Evolutionary conservation across 805 yeast genomes (phyloP).

Genomic region (Candida methanosorbosa): DNA sequence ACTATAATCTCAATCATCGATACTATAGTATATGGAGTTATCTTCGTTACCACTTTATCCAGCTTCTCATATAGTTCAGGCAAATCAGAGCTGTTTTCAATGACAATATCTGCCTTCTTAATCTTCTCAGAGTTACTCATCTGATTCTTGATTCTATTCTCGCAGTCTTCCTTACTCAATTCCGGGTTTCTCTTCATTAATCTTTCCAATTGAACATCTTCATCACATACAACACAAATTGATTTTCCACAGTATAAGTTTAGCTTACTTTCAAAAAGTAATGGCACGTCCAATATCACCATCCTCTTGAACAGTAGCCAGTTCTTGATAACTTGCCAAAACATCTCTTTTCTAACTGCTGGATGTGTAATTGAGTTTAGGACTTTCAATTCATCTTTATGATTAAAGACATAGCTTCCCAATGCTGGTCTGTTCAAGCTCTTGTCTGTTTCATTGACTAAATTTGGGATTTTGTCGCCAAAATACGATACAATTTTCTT

Average conservation of each 20-base stretch:
- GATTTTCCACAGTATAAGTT: constrained; percentile 63
- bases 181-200: constrained; percentile 60
- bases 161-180: constrained; percentile 56
- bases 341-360: constrained; percentile 64
- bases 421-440: constrained; percentile 62
- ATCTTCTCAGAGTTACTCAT: constrained; percentile 55
- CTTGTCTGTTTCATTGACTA: constrained; percentile 34
- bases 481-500: constrained; percentile 56
- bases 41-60: constrained; percentile 26
- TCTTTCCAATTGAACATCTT: constrained; percentile 52
- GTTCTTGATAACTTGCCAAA: constrained; percentile 41
- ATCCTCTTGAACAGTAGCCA: constrained; percentile 52
- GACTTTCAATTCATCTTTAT: constrained; percentile 44
- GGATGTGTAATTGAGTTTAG: constrained; percentile 84
- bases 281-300: constrained; percentile 83
- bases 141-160: constrained; percentile 67
- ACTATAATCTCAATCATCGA: constrained; percentile 7
- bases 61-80: constrained; percentile 35
- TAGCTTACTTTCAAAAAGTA: constrained; percentile 74
- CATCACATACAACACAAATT: constrained; percentile 57
- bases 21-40: constrained; percentile 28
- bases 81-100: constrained; percentile 50
- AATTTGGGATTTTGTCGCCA: constrained; percentile 39
- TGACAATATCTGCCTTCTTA: constrained; percentile 50
- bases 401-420: constrained; percentile 72